Evolutionary conservation across 164 flowering plant species (phyloP).

Genomic region (Vitis labrusca): DNA sequence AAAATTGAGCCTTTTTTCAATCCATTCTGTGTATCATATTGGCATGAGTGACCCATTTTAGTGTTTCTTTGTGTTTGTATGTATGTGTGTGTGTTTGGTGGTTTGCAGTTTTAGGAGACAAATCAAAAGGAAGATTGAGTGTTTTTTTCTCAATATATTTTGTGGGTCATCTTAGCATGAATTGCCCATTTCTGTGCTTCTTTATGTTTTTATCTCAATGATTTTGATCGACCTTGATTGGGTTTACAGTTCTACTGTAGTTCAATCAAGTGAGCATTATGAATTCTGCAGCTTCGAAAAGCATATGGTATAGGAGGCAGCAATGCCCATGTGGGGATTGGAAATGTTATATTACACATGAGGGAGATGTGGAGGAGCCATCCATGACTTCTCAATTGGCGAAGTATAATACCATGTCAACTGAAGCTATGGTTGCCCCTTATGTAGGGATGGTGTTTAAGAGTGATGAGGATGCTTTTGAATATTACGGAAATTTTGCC

Average conservation of each 20-base stretch:
- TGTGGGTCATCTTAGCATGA: no score
- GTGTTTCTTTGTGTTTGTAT: not conserved
- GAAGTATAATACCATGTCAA: slow-evolving; percentile 24
- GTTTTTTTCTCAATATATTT: no score
- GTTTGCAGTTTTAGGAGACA: no score
- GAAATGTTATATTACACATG: slow-evolving; percentile 58
- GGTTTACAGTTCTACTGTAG: not conserved
- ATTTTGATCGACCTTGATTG: not conserved
- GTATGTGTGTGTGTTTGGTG: not conserved
- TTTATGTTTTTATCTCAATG: not conserved
- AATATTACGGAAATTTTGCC: slow-evolving; percentile 62
- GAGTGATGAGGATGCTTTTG: slow-evolving; percentile 67
- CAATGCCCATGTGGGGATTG: slow-evolving; percentile 86
- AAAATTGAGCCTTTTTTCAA: not conserved
- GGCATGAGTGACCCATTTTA: not conserved
- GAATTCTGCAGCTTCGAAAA: slow-evolving; percentile 33
- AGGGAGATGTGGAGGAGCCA: slow-evolving; percentile 39
- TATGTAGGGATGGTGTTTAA: slow-evolving; percentile 69
- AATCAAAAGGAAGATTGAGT: no score
- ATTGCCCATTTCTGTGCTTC: not conserved
- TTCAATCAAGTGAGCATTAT: slow-evolving; percentile 11
- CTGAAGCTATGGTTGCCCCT: slow-evolving; percentile 40
- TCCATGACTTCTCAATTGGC: slow-evolving; percentile 31
- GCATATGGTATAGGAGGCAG: slow-evolving; percentile 59
- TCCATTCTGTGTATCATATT: no score